Evolutionary conservation across 306 rosid genomes (phyloP).

Genomic region (Herpetospermum pedunculosum): DNA sequence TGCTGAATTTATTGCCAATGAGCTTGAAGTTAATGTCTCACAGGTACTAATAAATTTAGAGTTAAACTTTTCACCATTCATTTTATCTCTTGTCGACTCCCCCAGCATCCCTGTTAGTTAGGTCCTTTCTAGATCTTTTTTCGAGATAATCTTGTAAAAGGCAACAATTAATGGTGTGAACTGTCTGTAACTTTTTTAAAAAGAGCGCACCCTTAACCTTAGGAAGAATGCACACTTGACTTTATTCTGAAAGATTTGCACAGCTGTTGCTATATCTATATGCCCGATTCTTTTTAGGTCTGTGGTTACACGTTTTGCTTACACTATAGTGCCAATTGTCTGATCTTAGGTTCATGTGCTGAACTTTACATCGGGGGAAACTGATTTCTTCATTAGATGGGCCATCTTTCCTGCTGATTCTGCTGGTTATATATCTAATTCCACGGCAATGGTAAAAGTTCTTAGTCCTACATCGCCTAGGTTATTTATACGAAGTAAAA

Average conservation of each 20-base stretch:
- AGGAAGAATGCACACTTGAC: neutral
- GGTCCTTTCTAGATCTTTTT: neutral
- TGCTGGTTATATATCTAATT: conserved; percentile 20
- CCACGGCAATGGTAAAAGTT: conserved; percentile 25
- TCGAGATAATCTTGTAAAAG: neutral
- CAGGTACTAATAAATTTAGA: conserved; percentile 24
- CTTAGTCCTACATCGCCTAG: neutral
- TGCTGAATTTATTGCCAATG: conserved; percentile 28
- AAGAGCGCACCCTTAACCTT: neutral
- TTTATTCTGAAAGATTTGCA: neutral
- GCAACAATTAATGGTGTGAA: neutral
- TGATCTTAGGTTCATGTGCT: conserved; percentile 26
- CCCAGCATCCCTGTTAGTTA: neutral
- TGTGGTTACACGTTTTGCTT: neutral
- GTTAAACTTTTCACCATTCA: neutral
- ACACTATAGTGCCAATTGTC: neutral
- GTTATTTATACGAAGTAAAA: neutral
- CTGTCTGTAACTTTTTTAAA: neutral
- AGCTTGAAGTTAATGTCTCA: conserved; percentile 24
- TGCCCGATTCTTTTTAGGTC: neutral
- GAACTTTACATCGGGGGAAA: conserved; percentile 22
- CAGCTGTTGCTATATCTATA: neutral
- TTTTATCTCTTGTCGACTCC: neutral
- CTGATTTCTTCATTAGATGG: conserved; percentile 21
- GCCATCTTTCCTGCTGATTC: conserved; percentile 24